Evolutionary conservation across 306 rosid species (phyloP).

Genomic region (Senna siamea): DNA sequence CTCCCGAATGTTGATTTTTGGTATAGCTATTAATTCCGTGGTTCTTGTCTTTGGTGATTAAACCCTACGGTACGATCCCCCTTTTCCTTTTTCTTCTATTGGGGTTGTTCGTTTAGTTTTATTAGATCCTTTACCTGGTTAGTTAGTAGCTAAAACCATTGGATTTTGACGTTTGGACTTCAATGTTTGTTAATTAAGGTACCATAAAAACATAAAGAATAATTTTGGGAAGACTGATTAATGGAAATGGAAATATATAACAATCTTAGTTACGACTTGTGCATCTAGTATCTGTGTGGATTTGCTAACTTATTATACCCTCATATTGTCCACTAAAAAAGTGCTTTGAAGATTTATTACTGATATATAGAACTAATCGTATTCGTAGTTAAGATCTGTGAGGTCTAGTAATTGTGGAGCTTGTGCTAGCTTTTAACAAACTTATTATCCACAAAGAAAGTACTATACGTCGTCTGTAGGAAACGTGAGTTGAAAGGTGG

Average conservation of each 20-base stretch:
- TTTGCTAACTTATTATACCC: not conserved
- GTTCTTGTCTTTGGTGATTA: not conserved
- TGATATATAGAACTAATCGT: not conserved
- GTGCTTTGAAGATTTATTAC: not conserved
- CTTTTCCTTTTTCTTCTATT: not conserved
- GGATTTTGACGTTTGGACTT: not conserved
- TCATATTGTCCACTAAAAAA: not conserved
- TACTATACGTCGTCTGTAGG: not conserved
- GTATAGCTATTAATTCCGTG: not conserved
- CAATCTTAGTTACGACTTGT: constrained; percentile 9
- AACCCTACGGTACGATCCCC: not conserved
- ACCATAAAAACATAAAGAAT: too few species aligned
- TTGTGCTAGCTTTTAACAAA: not conserved
- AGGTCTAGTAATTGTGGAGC: not conserved
- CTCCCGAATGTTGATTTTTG: not conserved
- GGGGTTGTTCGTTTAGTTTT: constrained; percentile 1
- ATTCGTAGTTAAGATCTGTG: too few species aligned
- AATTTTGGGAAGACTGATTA: not conserved
- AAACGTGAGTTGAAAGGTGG: constrained; percentile 11
- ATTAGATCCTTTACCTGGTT: not conserved
- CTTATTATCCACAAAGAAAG: too few species aligned
- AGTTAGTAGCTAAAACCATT: not conserved
- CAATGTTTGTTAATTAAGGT: not conserved
- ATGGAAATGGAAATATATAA: not conserved
- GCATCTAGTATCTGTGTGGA: constrained; percentile 5